Percentiles rank a stretch among this genome's conserved stretches.
Conservation (phyloP, 345 rosid genomes). For the Arabidopsis thaliana region DNA sequence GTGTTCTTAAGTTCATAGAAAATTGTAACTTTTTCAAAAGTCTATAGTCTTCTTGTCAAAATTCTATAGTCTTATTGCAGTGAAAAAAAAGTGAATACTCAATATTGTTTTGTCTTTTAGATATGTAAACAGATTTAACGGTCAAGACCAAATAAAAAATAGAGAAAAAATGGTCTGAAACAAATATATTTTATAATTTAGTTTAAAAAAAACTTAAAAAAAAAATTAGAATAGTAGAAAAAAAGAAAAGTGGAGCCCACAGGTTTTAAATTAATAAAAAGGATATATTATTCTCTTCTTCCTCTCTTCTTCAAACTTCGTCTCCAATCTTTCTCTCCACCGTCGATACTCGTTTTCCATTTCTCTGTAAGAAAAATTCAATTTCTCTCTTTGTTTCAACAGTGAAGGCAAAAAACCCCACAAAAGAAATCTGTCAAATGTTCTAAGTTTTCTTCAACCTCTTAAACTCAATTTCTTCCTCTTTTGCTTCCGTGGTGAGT, state of each 20-base stretch:
- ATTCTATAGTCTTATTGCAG: not conserved
- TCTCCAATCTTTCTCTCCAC: slow-evolving; percentile 35
- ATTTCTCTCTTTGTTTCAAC: not conserved
- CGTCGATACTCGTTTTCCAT: slow-evolving; percentile 39
- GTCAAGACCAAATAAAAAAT: not conserved
- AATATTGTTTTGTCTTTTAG: not conserved
- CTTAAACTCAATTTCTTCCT: not conserved
- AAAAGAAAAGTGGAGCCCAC: slow-evolving; percentile 37
- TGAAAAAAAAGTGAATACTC: not conserved
- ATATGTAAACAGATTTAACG: slow-evolving; percentile 9
- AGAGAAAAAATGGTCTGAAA: not conserved
- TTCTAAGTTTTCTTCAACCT: slow-evolving; percentile 33
- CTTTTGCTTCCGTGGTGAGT: slow-evolving; percentile 39
- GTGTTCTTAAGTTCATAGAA: not conserved
- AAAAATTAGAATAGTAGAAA: not conserved
- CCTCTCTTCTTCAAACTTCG: slow-evolving; percentile 39
- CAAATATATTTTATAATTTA: too few species aligned
- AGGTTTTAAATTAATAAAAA: slow-evolving; percentile 6
- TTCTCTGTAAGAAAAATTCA: not conserved
- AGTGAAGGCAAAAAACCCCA: not conserved
- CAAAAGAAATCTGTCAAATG: slow-evolving; percentile 7
- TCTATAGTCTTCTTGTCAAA: not conserved
- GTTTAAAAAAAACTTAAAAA: not conserved
- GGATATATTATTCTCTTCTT: slow-evolving; percentile 33
- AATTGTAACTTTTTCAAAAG: not conserved